A percentile compares a stretch with the other conserved stretches of the same genome.
These are phyloP conservation scores for Lipomyces yamadae DNA, from an alignment of 805 yeast species.

Conservation along the genomic window DNA sequence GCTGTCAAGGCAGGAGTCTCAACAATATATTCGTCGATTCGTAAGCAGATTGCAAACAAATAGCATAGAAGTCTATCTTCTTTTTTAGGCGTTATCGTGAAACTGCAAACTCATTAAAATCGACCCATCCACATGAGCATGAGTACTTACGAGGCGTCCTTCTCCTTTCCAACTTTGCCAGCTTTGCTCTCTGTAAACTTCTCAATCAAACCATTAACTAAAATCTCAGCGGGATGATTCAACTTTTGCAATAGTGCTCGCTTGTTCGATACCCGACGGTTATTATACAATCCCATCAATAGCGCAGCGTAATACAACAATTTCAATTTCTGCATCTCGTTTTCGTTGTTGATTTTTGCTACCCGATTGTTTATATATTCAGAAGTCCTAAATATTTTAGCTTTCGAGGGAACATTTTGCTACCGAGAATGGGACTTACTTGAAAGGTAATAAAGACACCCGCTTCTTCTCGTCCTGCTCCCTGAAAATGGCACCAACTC, in stretches of 20 bases:
- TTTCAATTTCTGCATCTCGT: slow-evolving; percentile 64
- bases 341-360: slow-evolving; percentile 49
- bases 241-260: slow-evolving; percentile 59
- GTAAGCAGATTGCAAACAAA: slow-evolving; percentile 72
- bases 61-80: slow-evolving; percentile 87
- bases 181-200: slow-evolving; percentile 72
- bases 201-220: slow-evolving; percentile 72
- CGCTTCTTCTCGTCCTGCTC: slow-evolving; percentile 47
- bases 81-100: slow-evolving; percentile 79
- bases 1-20: slow-evolving; percentile 82
- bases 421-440: neutral
- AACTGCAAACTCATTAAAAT: slow-evolving; percentile 42
- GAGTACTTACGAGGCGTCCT: slow-evolving; percentile 17
- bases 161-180: slow-evolving; percentile 45
- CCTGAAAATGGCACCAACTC: slow-evolving; percentile 57
- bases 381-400: slow-evolving; percentile 15
- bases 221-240: slow-evolving; percentile 70
- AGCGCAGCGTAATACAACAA: slow-evolving; percentile 80
- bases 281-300: slow-evolving; percentile 76
- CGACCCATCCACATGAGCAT: slow-evolving; percentile 41
- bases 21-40: slow-evolving; percentile 73
- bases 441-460: slow-evolving; percentile 29
- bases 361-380: slow-evolving; percentile 41
- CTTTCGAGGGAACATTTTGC: neutral
- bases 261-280: slow-evolving; percentile 68